phyloP scores from a whole-genome alignment of 495 filamentous ascomycete species.

The Thozetella sp. region DNA sequence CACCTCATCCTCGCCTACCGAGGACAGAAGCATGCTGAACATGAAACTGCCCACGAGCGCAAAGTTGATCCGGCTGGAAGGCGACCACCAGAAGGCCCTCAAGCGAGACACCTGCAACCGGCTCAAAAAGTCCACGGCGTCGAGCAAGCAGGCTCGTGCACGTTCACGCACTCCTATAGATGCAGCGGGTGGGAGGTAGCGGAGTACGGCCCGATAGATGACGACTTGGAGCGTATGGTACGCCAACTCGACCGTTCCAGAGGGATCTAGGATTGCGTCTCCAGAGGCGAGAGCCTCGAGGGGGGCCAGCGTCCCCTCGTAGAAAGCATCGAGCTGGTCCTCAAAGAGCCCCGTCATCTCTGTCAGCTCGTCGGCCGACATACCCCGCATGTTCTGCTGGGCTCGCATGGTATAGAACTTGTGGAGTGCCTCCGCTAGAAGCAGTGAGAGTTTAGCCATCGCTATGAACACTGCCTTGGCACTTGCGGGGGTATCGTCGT shows the following conservation, averaged over 20 bases:
- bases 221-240: neutral
- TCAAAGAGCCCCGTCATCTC: neutral
- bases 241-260: neutral
- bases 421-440: neutral
- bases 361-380: neutral
- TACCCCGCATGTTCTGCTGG: neutral
- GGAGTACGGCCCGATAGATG: neutral
- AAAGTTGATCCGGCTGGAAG: neutral
- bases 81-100: neutral
- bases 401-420: neutral
- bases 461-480: neutral
- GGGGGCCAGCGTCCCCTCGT: neutral
- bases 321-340: neutral
- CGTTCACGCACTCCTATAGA: neutral
- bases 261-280: neutral
- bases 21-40: neutral
- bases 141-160: neutral
- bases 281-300: neutral
- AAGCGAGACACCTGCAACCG: neutral
- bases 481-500: neutral
- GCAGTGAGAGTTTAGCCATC: neutral
- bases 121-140: neutral
- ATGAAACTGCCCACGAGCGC: neutral
- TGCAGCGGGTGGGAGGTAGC: neutral
- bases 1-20: neutral